Base-by-base conservation (phyloP, 176 grass and related monocot genomes). In the Cenchrus purpureus region DNA sequence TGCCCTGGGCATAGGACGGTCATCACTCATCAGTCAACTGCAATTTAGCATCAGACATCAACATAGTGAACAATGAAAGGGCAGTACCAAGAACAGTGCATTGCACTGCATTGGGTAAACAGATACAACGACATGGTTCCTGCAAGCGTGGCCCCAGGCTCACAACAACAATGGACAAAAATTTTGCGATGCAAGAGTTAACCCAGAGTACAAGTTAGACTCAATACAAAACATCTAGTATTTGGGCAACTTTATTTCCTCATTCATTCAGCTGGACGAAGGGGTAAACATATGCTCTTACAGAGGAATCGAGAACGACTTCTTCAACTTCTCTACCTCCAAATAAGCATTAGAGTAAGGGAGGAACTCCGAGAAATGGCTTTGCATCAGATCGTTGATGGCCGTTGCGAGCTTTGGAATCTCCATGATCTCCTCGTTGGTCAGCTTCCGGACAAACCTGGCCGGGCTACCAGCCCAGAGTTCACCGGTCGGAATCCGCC, bases 361-460 rank as follows among this genome's bases (percentile, higher is more conserved):
- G 28, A 99, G 87, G 73, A 99, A 99, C 82, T 99, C 97, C 0
- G 97, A 95, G 82, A 99, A 96, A 87, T 96, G 97, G 67, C 52
- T 94, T 74, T 99, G 97, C 97, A 94, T 99, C 64, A 99, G 85
- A 89, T 99, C 93, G 64, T 99, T 99, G 75, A 96, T 94, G 52
- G 97, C 93, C 2, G 95, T 92, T 0, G 97, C 83, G 3, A 99
- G 87, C 87, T 99, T 99, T 59, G 93, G 93, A 46, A 99, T 96
- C 89, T 99, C 93, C 76, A 94, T 65, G 66, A 92, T 99, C 82
- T 99, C 93, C 83, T 96, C 97, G 46, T 96, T 89, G 22, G 91
- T 99, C 42, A 99, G 84, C 81, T 94, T 94, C 55, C 97, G 89
- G 22, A 99, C 90, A 73, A 99, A 96, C 51, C 90, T 87, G 20